Conservation (phyloP, 306 rosid species). For the Senna tora region DNA sequence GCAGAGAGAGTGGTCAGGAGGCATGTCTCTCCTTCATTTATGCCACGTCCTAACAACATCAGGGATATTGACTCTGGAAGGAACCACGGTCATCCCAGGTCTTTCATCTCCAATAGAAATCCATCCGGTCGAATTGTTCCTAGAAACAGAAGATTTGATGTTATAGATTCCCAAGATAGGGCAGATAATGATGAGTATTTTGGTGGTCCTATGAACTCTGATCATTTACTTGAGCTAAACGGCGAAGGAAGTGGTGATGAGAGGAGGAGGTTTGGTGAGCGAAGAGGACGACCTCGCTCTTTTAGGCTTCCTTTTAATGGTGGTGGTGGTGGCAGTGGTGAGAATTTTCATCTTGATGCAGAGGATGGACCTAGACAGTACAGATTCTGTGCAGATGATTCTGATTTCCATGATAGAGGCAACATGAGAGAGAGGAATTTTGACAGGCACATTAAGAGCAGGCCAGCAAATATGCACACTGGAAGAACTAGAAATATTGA, state of each 20-base stretch:
- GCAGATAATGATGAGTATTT: slow-evolving; percentile 61
- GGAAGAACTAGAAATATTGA: slow-evolving; percentile 56
- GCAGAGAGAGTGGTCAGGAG: slow-evolving; percentile 72
- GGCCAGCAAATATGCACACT: slow-evolving; percentile 53
- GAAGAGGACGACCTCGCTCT: slow-evolving; percentile 55
- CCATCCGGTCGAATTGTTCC: slow-evolving; percentile 63
- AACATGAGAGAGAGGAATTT: slow-evolving; percentile 57
- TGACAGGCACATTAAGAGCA: slow-evolving; percentile 57
- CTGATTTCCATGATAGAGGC: slow-evolving; percentile 60
- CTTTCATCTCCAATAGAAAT: slow-evolving; percentile 60
- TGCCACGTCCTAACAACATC: slow-evolving; percentile 62
- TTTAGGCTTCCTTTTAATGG: slow-evolving; percentile 54
- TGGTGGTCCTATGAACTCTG: slow-evolving; percentile 70
- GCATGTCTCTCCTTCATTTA: slow-evolving; percentile 59
- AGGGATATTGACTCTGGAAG: slow-evolving; percentile 78
- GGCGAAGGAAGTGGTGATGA: slow-evolving; percentile 55
- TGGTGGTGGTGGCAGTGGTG: slow-evolving; percentile 50
- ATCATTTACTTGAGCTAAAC: slow-evolving; percentile 52
- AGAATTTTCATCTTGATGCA: slow-evolving; percentile 49
- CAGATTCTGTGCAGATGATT: slow-evolving; percentile 50
- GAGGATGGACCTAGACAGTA: slow-evolving; percentile 56
- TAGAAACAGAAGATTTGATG: slow-evolving; percentile 76
- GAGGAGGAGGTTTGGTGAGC: slow-evolving; percentile 60
- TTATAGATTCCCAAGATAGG: slow-evolving; percentile 68
- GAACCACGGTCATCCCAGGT: slow-evolving; percentile 72